Conservation (phyloP, 169 alveolate species). For the Plasmodium chabaudi region DNA sequence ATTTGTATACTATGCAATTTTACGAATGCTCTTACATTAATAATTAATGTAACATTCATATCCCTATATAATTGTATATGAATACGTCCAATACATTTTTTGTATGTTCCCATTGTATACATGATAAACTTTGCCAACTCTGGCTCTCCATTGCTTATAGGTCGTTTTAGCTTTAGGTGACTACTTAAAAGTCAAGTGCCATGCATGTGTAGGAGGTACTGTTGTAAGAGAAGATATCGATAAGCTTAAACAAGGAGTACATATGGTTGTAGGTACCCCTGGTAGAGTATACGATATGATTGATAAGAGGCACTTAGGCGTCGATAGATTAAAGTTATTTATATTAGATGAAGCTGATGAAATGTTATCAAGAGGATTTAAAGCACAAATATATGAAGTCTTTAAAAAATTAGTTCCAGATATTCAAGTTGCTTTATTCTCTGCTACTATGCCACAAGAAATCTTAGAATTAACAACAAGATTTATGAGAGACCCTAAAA, state of each 20-base stretch:
- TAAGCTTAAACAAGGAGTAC: conserved; percentile 97
- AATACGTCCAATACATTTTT: no score
- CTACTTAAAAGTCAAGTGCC: conserved; percentile 94
- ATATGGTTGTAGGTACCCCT: conserved; percentile 98
- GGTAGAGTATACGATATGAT: conserved; percentile 99
- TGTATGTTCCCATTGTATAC: no score
- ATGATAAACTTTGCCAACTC: no score
- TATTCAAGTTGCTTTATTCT: conserved; percentile 96
- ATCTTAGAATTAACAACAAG: conserved; percentile 96
- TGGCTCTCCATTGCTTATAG: not conserved
- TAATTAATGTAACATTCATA: no score
- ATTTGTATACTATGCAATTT: no score
- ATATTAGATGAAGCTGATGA: conserved; percentile 99
- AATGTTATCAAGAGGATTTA: conserved; percentile 97
- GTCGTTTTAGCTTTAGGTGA: conserved; percentile 98
- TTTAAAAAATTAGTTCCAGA: conserved; percentile 97
- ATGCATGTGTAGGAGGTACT: conserved; percentile 98
- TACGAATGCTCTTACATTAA: no score
- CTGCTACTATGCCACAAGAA: conserved; percentile 99
- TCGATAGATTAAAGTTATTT: conserved; percentile 95
- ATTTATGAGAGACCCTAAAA: conserved; percentile 98
- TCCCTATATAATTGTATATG: no score
- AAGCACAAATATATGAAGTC: conserved; percentile 96
- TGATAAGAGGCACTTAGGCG: conserved; percentile 95
- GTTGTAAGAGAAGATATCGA: conserved; percentile 96